These are phyloP conservation scores for Coemansia biformis DNA, from an alignment of 192 early-diverging fungal genomes.

Conservation along the genomic window DNA sequence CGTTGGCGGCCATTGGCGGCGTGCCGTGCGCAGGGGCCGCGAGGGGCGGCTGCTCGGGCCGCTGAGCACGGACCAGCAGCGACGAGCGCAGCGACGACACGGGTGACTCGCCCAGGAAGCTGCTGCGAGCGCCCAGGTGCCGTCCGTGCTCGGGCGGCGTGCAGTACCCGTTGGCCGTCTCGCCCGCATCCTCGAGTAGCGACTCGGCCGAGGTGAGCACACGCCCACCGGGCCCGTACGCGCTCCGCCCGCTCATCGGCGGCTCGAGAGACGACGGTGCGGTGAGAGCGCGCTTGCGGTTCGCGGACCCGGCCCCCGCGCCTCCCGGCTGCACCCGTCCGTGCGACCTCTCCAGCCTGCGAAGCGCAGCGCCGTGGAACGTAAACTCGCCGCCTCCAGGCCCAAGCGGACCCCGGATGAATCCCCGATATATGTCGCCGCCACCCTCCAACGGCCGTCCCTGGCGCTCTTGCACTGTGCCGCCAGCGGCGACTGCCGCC, in stretches of 20 bases:
- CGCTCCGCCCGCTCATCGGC: conserved; percentile 10
- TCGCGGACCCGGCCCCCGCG: conserved; percentile 5
- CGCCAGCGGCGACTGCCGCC: too few relatives aligned
- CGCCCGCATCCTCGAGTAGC: conserved; percentile 24
- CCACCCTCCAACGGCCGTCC: too few relatives aligned
- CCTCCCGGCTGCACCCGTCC: conserved; percentile 8
- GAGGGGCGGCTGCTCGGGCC: not conserved
- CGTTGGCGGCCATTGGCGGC: conserved; percentile 3
- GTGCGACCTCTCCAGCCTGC: conserved; percentile 34
- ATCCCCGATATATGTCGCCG: too few relatives aligned
- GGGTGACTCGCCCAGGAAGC: conserved; percentile 36
- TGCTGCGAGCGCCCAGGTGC: conserved; percentile 12
- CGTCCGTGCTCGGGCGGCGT: conserved; percentile 24
- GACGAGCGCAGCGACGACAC: conserved; percentile 49
- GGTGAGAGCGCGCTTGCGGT: conserved; percentile 46
- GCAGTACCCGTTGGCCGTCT: conserved; percentile 5
- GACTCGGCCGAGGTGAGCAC: conserved; percentile 8
- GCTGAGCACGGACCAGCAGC: conserved; percentile 13
- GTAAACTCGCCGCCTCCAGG: conserved; percentile 30
- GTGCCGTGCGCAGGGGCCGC: not conserved
- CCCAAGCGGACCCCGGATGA: conserved; percentile 30
- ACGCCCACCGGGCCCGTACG: conserved; percentile 8
- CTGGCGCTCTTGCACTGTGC: not conserved
- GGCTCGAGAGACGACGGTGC: conserved; percentile 46
- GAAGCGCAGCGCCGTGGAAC: conserved; percentile 37